These are phyloP conservation scores for Diaporthe aspalathi DNA, from an alignment of 2,329 filamentous ascomycete genomes.

Conservation along the genomic window DNA sequence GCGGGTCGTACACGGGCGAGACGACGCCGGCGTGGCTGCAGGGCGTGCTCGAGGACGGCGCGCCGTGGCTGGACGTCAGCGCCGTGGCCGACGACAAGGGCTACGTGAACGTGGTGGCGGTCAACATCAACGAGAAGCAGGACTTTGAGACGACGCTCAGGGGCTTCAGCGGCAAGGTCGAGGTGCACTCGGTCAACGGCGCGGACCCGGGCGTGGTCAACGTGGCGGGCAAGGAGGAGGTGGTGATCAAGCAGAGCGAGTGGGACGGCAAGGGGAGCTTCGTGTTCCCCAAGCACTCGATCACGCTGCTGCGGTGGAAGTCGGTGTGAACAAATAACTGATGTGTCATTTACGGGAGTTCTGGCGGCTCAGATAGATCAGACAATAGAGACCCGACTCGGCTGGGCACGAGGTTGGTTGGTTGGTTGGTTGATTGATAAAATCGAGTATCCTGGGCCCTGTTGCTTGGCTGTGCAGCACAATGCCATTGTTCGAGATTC, in stretches of 20 bases:
- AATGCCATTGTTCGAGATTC: slow-evolving; percentile 16
- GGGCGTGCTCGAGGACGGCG: slow-evolving; percentile 70
- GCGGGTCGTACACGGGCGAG: slow-evolving; percentile 72
- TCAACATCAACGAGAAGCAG: slow-evolving; percentile 75
- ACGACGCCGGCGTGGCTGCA: slow-evolving; percentile 75
- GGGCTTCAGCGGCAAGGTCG: slow-evolving; percentile 64
- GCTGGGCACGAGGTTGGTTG: slow-evolving; percentile 3
- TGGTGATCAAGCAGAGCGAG: slow-evolving; percentile 60
- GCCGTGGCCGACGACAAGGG: slow-evolving; percentile 69
- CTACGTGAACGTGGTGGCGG: slow-evolving; percentile 74
- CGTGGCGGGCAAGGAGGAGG: slow-evolving; percentile 70
- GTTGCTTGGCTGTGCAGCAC: slow-evolving; percentile 5
- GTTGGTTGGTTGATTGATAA: neutral
- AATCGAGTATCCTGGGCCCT: slow-evolving; percentile 10
- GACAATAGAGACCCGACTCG: slow-evolving; percentile 37
- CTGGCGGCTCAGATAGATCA: slow-evolving; percentile 32
- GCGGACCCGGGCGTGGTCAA: slow-evolving; percentile 69
- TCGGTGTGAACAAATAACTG: slow-evolving; percentile 35
- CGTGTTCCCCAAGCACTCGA: slow-evolving; percentile 75
- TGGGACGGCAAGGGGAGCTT: slow-evolving; percentile 74
- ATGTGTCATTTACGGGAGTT: slow-evolving; percentile 36
- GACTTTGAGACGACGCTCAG: slow-evolving; percentile 70
- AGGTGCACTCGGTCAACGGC: slow-evolving; percentile 73
- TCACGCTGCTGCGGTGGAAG: slow-evolving; percentile 72
- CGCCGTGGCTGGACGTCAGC: slow-evolving; percentile 77